Percentiles rank a stretch among this genome's conserved stretches.
phyloP scores from a whole-genome alignment of 768 basidiomycete species.

The Paxillus involutus region DNA sequence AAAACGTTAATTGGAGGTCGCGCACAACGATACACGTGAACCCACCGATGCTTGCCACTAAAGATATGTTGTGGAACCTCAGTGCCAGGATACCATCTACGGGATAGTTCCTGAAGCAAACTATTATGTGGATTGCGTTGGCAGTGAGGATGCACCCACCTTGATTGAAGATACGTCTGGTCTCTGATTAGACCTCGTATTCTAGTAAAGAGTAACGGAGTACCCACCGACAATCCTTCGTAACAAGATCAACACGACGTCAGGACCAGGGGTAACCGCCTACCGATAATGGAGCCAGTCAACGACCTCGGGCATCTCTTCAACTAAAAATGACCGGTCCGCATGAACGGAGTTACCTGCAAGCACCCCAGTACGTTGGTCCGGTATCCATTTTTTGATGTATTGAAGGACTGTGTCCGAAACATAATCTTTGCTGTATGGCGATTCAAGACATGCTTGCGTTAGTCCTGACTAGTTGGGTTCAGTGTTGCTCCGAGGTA shows the following conservation, averaged over 20 bases:
- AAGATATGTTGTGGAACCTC: slow-evolving; percentile 21
- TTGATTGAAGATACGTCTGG: slow-evolving; percentile 85
- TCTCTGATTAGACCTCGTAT: neutral
- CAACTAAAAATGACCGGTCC: slow-evolving; percentile 68
- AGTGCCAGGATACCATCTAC: slow-evolving; percentile 64
- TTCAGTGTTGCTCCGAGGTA: neutral
- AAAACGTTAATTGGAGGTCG: neutral
- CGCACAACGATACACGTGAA: neutral
- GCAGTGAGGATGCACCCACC: slow-evolving; percentile 33
- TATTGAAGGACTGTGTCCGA: slow-evolving; percentile 65
- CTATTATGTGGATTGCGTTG: neutral
- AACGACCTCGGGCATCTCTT: slow-evolving; percentile 79
- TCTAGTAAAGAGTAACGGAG: neutral
- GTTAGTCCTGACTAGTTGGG: slow-evolving; percentile 74
- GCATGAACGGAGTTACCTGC: slow-evolving; percentile 89
- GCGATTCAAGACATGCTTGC: slow-evolving; percentile 71
- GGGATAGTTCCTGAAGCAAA: slow-evolving; percentile 58
- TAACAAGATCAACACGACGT: neutral
- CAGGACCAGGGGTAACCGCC: neutral
- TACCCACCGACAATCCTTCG: slow-evolving; percentile 69
- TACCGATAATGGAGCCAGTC: slow-evolving; percentile 85
- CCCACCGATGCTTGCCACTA: slow-evolving; percentile 59
- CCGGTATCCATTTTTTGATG: slow-evolving; percentile 84
- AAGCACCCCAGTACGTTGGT: slow-evolving; percentile 59
- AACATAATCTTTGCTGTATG: slow-evolving; percentile 61